Evolutionary conservation across 352 stramenopile species (phyloP), one percentile per base, ranked within the genome.

Genomic region (Phytophthora sojae): DNA sequence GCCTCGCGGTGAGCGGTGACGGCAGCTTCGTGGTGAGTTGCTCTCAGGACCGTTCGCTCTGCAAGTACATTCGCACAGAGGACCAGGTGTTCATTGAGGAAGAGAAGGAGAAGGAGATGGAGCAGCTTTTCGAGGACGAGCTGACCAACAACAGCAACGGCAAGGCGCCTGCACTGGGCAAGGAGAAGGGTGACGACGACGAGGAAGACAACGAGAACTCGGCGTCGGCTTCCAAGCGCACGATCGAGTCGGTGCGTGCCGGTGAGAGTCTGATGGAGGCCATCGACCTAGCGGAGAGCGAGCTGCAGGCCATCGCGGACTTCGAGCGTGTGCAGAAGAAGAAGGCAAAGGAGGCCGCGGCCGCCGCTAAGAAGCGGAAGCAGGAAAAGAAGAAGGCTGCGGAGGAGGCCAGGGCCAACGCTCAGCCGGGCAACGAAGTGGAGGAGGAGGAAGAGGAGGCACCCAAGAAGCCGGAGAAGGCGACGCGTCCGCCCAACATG

Each of bases 21-120:
- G 98, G 97, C 21, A 94, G 89, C 37, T 99, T 99, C 61, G 82
- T 99, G 5, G 83, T 99, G 14, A 97, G 90, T 51, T 97, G 89
- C 49, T 98, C 97, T 57, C 97, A 99, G 80, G 98, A 99, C 84
- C 90, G 98, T 14, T 98, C 97, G 63, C 83, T 99, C 29, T 90
- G 97, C 69, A 96, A 99, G 59, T 99, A 98, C 87, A 82, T 98
- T 65, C 89, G 98, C 30, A 99, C 95, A n/a, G 96, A 99, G 53
- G 89, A 96, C 57, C 87, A 95, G 50, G 97, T 99, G 8, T 99
- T 99, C 69, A 85, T 99, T 14, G 97, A 99, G 61, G 98, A 99
- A 86, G 97, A 99, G 75, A 92, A 92, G 61, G 97, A 99, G 67
- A 93, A 97, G 65, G 94, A 98, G 68, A 80, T 99, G 44, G 93